These are phyloP conservation scores for Yamadazyma laniorum DNA, from an alignment of 805 yeast genomes.

Conservation along the genomic window DNA sequence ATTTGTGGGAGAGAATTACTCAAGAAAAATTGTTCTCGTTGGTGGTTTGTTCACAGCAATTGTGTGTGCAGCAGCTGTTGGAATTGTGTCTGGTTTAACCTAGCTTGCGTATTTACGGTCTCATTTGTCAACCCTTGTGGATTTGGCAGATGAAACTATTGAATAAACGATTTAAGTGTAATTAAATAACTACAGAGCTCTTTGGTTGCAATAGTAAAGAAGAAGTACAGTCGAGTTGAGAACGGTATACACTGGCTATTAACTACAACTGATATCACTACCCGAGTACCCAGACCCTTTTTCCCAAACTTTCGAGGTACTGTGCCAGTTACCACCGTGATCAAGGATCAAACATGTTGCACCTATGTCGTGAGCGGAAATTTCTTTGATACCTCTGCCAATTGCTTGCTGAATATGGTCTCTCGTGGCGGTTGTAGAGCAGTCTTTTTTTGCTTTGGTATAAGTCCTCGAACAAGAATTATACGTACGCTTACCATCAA, in stretches of 20 bases:
- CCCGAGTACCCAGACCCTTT: constrained; percentile 2
- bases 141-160: too few relatives aligned
- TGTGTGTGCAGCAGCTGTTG: too few relatives aligned
- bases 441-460: constrained; percentile 3
- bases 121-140: too few relatives aligned
- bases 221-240: too few relatives aligned
- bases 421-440: constrained; percentile 3
- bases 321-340: constrained; percentile 1
- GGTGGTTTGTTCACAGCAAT: too few relatives aligned
- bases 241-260: too few relatives aligned
- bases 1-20: background rate
- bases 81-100: too few relatives aligned
- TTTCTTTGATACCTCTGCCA: constrained; percentile 1
- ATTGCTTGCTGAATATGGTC: constrained; percentile 1
- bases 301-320: constrained; percentile 3
- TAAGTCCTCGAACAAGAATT: constrained; percentile 2
- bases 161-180: too few relatives aligned
- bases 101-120: too few relatives aligned
- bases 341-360: constrained; percentile 3
- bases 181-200: too few relatives aligned
- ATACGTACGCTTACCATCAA: constrained; percentile 1
- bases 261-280: constrained; percentile 2
- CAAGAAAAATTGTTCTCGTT: too few relatives aligned
- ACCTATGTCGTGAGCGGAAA: constrained; percentile 5
- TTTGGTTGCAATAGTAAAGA: too few relatives aligned